A percentile compares a stretch with the other conserved stretches of the same genome.
Evolutionary conservation across 768 basidiomycete species (phyloP).

Genomic region (Suillus subalutaceus): DNA sequence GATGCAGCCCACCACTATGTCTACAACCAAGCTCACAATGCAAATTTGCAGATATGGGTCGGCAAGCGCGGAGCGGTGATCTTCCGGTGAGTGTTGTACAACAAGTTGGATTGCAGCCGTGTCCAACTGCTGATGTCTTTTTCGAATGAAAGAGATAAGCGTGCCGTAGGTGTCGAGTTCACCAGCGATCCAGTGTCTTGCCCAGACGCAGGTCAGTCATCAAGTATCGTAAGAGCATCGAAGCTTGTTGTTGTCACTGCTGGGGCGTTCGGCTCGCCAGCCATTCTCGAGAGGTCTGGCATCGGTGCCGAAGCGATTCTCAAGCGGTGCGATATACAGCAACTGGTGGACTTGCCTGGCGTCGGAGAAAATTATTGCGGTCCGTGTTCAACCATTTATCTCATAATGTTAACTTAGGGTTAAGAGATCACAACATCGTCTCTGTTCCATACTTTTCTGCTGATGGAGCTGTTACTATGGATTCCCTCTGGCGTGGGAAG

Average conservation of each 20-base stretch:
- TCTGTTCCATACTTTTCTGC: slow-evolving; percentile 40
- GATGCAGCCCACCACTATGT: too few species aligned
- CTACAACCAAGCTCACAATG: too few species aligned
- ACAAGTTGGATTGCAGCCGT: not conserved
- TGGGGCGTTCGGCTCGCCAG: slow-evolving; percentile 46
- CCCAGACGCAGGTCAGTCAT: too few species aligned
- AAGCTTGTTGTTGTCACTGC: slow-evolving; percentile 32
- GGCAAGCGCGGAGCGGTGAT: slow-evolving; percentile 16
- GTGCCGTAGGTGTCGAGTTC: too few species aligned
- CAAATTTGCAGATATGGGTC: too few species aligned
- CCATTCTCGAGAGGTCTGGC: slow-evolving; percentile 57
- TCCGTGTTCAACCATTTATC: slow-evolving; percentile 2
- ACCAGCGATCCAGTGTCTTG: too few species aligned
- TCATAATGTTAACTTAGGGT: too few species aligned
- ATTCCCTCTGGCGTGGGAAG: slow-evolving; percentile 44
- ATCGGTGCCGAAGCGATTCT: slow-evolving; percentile 39
- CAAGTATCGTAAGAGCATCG: too few species aligned
- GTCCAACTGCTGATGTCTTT: not conserved
- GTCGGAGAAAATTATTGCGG: slow-evolving; percentile 48
- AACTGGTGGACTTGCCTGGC: slow-evolving; percentile 40
- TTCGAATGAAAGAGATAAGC: slow-evolving; percentile 20
- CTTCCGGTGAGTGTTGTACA: slow-evolving; percentile 33
- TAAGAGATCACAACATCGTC: slow-evolving; percentile 33
- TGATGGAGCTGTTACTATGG: slow-evolving; percentile 49
- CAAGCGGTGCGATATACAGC: slow-evolving; percentile 28